These are phyloP conservation scores for Kurtzmaniella quercitrusa DNA, from an alignment of 1,139 yeast genomes.

Conservation along the genomic window DNA sequence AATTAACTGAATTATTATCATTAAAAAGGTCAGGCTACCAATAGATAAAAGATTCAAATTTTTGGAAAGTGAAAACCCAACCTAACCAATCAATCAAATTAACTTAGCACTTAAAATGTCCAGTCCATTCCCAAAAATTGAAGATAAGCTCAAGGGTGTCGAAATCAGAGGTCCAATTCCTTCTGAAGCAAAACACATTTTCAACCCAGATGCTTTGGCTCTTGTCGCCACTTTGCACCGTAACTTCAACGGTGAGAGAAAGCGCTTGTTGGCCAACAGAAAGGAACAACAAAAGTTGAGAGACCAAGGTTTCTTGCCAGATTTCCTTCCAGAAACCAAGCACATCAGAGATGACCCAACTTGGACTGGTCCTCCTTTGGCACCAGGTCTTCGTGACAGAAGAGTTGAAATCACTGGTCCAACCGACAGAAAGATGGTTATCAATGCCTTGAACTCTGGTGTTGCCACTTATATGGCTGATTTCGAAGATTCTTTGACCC, in stretches of 20 bases:
- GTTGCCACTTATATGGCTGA: constrained; percentile 95
- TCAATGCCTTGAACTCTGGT: constrained; percentile 84
- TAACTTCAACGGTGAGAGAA: constrained; percentile 59
- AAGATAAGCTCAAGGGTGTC: constrained; percentile 58
- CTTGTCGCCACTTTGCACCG: constrained; percentile 74
- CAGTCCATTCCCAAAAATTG: constrained; percentile 50
- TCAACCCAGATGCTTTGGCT: constrained; percentile 66
- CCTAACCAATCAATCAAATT: background rate
- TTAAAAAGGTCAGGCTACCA: constrained; percentile 1
- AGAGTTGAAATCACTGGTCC: constrained; percentile 90
- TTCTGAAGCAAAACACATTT: constrained; percentile 54
- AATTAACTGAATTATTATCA: background rate
- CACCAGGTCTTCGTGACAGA: constrained; percentile 73
- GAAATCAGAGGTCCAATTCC: constrained; percentile 64
- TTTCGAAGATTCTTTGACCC: constrained; percentile 92
- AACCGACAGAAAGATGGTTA: constrained; percentile 86
- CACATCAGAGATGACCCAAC: constrained; percentile 67
- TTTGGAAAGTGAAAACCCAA: background rate
- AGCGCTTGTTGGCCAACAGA: constrained; percentile 57
- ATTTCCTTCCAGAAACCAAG: constrained; percentile 68
- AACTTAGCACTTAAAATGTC: constrained; percentile 23
- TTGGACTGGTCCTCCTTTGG: constrained; percentile 79
- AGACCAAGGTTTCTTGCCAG: constrained; percentile 68
- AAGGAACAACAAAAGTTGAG: constrained; percentile 55
- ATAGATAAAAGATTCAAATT: background rate